phyloP scores from a whole-genome alignment of 208 protist species.

The Acanthamoeba polyphaga region DNA sequence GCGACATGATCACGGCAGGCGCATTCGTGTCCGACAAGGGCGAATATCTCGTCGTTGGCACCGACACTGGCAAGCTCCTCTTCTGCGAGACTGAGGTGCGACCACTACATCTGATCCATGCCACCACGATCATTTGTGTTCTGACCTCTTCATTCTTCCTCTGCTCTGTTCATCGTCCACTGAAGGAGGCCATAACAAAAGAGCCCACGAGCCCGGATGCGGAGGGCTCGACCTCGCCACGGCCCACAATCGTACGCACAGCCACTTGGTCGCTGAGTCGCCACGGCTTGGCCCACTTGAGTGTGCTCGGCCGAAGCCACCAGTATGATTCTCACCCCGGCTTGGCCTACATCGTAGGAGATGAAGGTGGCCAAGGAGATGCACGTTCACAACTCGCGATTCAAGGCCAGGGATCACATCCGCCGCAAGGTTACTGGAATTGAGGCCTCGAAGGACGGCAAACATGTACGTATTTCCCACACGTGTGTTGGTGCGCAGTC shows the following conservation, averaged over 20 bases:
- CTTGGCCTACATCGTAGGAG: neutral
- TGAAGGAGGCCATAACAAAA: slow-evolving; percentile 54
- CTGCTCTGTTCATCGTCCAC: neutral
- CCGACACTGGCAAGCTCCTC: slow-evolving; percentile 81
- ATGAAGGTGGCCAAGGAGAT: slow-evolving; percentile 40
- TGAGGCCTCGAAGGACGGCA: slow-evolving; percentile 72
- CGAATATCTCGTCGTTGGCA: slow-evolving; percentile 80
- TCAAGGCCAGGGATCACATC: slow-evolving; percentile 13
- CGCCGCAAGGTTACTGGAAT: slow-evolving; percentile 80
- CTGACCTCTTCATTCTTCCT: too few species aligned
- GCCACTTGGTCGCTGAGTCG: neutral
- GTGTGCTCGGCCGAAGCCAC: neutral
- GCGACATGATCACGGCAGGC: slow-evolving; percentile 77
- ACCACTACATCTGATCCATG: neutral
- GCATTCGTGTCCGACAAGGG: slow-evolving; percentile 66
- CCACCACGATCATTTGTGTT: slow-evolving; percentile 34
- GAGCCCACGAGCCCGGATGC: slow-evolving; percentile 34
- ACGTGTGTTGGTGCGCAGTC: neutral
- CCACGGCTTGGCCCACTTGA: neutral
- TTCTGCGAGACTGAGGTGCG: slow-evolving; percentile 80
- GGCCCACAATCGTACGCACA: slow-evolving; percentile 4
- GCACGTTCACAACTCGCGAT: slow-evolving; percentile 50
- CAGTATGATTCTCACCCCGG: too few species aligned
- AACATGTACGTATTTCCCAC: slow-evolving; percentile 2
- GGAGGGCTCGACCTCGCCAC: neutral